phyloP scores from a whole-genome alignment of 2,329 filamentous ascomycete genomes.

The Aspergillus thermomutatus region DNA sequence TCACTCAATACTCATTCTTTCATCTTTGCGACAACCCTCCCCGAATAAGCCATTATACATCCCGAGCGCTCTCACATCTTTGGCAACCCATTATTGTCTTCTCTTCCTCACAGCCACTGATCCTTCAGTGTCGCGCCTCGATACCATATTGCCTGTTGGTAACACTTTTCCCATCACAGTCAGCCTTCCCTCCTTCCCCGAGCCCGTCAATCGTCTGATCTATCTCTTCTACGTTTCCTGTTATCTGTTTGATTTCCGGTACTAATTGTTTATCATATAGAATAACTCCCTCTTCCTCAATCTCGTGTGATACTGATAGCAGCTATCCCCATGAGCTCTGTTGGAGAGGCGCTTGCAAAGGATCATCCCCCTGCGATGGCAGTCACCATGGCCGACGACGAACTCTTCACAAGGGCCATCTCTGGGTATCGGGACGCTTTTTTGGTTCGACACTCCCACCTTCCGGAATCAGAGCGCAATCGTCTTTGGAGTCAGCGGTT shows the following conservation, averaged over 20 bases:
- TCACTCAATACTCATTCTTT: slow-evolving; percentile 15
- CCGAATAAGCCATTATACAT: slow-evolving; percentile 1
- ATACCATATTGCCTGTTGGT: not conserved
- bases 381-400: slow-evolving; percentile 35
- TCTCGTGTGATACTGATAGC: slow-evolving; percentile 29
- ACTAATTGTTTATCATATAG: slow-evolving; percentile 9
- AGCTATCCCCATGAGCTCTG: slow-evolving; percentile 16
- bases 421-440: slow-evolving; percentile 41
- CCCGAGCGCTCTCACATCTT: not conserved
- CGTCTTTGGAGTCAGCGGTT: slow-evolving; percentile 40
- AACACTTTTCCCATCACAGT: not conserved
- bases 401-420: slow-evolving; percentile 39
- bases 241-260: slow-evolving; percentile 5
- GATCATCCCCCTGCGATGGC: slow-evolving; percentile 28
- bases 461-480: slow-evolving; percentile 40
- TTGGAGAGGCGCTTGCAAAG: slow-evolving; percentile 13
- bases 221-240: slow-evolving; percentile 4
- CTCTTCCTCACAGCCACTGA: not conserved
- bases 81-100: slow-evolving; percentile 7
- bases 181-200: not conserved
- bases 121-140: not conserved
- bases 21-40: slow-evolving; percentile 1
- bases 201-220: not conserved
- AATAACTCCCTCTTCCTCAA: slow-evolving; percentile 2
- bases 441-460: slow-evolving; percentile 40